Conservation (phyloP, 768 basidiomycete genomes). For the Zangia roseola region DNA sequence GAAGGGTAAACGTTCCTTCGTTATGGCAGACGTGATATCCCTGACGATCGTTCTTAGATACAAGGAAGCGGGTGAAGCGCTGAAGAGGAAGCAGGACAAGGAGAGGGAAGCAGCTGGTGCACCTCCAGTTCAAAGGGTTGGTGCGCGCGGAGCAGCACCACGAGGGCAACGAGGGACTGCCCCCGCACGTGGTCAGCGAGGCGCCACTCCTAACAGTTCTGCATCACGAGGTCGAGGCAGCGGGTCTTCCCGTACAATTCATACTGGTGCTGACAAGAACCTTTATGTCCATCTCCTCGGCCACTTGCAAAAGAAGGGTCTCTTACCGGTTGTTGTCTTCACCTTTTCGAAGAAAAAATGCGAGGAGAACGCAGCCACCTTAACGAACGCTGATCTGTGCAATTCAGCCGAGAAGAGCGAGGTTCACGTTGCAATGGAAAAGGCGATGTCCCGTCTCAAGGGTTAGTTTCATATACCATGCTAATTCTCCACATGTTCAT, state of each 20-base stretch:
- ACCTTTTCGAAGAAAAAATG: constrained; percentile 96
- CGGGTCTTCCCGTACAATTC: constrained; percentile 53
- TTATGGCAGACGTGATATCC: neutral
- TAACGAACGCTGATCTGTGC: constrained; percentile 87
- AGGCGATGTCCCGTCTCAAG: constrained; percentile 87
- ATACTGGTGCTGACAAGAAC: constrained; percentile 79
- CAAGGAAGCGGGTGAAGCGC: constrained; percentile 85
- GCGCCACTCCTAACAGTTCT: constrained; percentile 41
- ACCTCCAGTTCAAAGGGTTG: constrained; percentile 79
- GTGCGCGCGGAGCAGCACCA: constrained; percentile 69
- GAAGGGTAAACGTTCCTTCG: constrained; percentile 56
- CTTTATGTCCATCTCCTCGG: constrained; percentile 91
- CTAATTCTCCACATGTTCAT: constrained; percentile 1
- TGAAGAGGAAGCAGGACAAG: constrained; percentile 95
- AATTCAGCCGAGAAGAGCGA: constrained; percentile 93
- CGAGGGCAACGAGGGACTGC: constrained; percentile 46
- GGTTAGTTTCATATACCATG: constrained; percentile 44
- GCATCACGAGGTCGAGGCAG: constrained; percentile 41
- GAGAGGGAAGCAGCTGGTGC: constrained; percentile 95
- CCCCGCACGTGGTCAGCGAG: constrained; percentile 54
- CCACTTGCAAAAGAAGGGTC: constrained; percentile 76
- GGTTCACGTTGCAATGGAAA: constrained; percentile 91
- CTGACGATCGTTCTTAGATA: constrained; percentile 50
- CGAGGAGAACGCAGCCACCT: constrained; percentile 91
- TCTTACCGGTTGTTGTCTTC: constrained; percentile 95